These are phyloP conservation scores for Pilatotrama ljubarskyi DNA, from an alignment of 768 basidiomycete genomes.

Conservation along the genomic window DNA sequence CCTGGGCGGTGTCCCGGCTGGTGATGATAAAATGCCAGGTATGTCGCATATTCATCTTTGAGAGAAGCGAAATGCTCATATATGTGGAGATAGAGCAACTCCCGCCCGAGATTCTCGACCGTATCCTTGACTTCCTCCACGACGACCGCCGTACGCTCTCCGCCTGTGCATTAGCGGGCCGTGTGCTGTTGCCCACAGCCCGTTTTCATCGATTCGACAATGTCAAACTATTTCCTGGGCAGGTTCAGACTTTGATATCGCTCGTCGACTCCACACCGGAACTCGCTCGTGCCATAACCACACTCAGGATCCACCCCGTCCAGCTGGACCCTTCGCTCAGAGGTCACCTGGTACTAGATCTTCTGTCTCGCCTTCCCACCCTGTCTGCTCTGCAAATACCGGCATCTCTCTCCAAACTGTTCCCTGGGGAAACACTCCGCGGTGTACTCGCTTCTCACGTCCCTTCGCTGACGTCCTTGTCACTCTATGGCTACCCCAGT, in stretches of 20 bases:
- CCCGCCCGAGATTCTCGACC: constrained; percentile 24
- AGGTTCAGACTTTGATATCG: not conserved
- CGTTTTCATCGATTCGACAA: constrained; percentile 21
- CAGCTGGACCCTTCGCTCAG: not conserved
- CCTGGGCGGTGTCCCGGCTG: not conserved
- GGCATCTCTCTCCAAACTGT: not conserved
- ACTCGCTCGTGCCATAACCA: constrained; percentile 5
- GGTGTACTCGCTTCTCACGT: not conserved
- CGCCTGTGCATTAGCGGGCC: constrained; percentile 17
- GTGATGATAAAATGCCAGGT: not conserved
- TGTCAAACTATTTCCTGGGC: not conserved
- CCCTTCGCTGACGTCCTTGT: not conserved
- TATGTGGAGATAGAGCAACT: not conserved
- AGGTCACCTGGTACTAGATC: not conserved
- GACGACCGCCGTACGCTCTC: constrained; percentile 15
- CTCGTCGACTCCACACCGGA: constrained; percentile 5
- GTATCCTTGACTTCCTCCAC: constrained; percentile 24
- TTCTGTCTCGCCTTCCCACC: constrained; percentile 7
- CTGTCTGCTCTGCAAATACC: not conserved
- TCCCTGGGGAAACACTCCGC: not conserved
- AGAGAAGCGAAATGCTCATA: not conserved
- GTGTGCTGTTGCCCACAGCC: constrained; percentile 11
- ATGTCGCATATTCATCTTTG: not conserved
- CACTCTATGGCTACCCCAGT: not conserved
- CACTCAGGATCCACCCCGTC: not conserved